These are phyloP conservation scores for Cryphonectria naterciae DNA, from an alignment of 2,329 filamentous ascomycete species.

Conservation along the genomic window DNA sequence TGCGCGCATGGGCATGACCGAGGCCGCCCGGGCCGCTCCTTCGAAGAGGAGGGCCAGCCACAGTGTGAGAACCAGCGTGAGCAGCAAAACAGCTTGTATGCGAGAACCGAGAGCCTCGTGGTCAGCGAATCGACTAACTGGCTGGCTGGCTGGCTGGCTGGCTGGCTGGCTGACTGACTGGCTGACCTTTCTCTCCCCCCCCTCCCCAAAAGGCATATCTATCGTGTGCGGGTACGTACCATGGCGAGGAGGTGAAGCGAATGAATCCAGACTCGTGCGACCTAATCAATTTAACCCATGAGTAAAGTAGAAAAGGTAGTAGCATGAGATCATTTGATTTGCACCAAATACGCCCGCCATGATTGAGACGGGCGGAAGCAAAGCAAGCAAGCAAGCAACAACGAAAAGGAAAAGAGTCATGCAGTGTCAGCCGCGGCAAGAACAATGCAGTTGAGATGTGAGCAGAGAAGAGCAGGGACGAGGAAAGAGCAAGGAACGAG, in stretches of 20 bases:
- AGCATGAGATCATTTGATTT: background rate
- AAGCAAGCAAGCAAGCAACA: background rate
- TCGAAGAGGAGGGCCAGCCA: background rate
- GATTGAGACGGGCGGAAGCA: background rate
- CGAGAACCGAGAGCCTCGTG: background rate
- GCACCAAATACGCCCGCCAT: background rate
- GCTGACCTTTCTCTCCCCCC: background rate
- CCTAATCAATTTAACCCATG: background rate
- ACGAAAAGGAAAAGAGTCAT: too few relatives aligned
- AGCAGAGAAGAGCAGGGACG: background rate
- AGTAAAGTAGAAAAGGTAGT: background rate
- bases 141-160: too few relatives aligned
- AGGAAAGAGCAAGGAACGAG: background rate
- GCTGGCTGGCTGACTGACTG: background rate
- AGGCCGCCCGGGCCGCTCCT: background rate
- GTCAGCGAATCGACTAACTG: background rate
- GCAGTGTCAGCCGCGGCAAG: background rate
- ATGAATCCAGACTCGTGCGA: background rate
- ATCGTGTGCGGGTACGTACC: background rate
- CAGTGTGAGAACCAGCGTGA: background rate
- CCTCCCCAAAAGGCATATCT: background rate
- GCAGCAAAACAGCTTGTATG: background rate
- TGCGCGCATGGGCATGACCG: background rate
- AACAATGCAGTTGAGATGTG: slow-evolving; percentile 1
- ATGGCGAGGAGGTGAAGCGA: background rate